Base-by-base conservation (phyloP, 2,329 filamentous ascomycete genomes). In the Aspergillus ustus region DNA sequence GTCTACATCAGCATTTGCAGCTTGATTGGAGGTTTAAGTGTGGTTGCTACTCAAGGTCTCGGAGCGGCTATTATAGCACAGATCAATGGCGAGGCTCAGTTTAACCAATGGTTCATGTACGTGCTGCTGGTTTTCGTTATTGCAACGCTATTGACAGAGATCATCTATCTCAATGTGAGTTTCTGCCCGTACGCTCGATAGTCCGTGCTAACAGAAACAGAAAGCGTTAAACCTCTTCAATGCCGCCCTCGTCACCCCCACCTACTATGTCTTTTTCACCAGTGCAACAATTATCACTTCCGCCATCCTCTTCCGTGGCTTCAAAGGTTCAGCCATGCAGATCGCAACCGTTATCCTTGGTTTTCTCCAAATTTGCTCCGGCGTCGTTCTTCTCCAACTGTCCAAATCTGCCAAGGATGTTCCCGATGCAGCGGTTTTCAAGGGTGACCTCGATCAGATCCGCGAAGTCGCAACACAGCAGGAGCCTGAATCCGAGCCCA, bases 221-320 rank as follows among this genome's bases (percentile, higher is more conserved):
- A 99, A 99, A 97, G 95, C 95, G 6, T 84, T 98, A 60, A 98
- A 99, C 73, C 79, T 99, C 53, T 98, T 94, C 83, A 98, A 99
- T 72, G 95, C 95, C 43, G 94, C 95, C 7, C 85, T 99, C 67
- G 95, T 99, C 62, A 99, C 95, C 0, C 95, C 95, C 0, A 99
- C 95, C 2, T 99, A 99, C 80, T 99, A 99, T 76, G 95, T 99
- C 67, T 94, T 96, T 81, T 99, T 99, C 76, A 99, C 95, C 44
- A 96, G 90, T 69, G 91, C 93, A 5, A 98, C 95, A 20, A 97
- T 99, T 67, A 87, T 98, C 68, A 96, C 93, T 6, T 97, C 94
- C 0, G 91, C 93, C 3, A 89, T 99, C 51, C 82, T 99, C 2
- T 98, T 98, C 78, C 89, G 88, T 65, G 95, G 95, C 7, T 97